Evolutionary conservation across 2,329 filamentous ascomycete genomes (phyloP).

Genomic region (Teratosphaeria epicoccoides): DNA sequence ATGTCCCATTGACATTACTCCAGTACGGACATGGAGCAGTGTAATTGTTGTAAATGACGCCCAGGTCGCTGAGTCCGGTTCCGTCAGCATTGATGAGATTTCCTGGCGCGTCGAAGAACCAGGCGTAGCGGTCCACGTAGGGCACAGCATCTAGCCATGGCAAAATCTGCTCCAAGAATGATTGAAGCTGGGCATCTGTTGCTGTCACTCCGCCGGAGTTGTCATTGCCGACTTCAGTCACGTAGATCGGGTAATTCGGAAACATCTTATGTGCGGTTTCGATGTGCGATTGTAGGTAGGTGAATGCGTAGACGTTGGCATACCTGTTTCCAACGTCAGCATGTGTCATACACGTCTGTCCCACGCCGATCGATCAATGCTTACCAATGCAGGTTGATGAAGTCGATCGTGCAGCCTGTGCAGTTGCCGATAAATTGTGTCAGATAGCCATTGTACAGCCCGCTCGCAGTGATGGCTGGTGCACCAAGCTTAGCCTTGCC

Average conservation of each 20-base stretch:
- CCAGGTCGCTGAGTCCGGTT: slow-evolving; percentile 12
- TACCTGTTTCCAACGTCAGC: neutral
- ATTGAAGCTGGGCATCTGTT: slow-evolving; percentile 20
- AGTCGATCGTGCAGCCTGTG: slow-evolving; percentile 46
- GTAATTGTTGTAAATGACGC: slow-evolving; percentile 16
- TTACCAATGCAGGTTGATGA: slow-evolving; percentile 57
- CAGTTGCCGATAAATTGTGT: slow-evolving; percentile 44
- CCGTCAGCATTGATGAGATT: slow-evolving; percentile 17
- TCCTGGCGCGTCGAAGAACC: slow-evolving; percentile 22
- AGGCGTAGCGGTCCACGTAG: slow-evolving; percentile 26
- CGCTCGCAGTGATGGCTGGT: slow-evolving; percentile 54
- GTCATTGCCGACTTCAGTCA: slow-evolving; percentile 50
- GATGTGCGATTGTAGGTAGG: neutral
- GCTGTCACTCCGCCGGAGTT: slow-evolving; percentile 24
- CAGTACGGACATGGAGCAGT: slow-evolving; percentile 9
- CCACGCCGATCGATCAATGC: slow-evolving; percentile 12
- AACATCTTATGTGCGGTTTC: neutral
- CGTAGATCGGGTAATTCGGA: slow-evolving; percentile 38
- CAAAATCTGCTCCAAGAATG: slow-evolving; percentile 43
- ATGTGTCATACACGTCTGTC: no score
- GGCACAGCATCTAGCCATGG: slow-evolving; percentile 34
- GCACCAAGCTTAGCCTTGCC: slow-evolving; percentile 44
- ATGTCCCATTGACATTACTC: slow-evolving; percentile 3
- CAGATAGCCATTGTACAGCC: slow-evolving; percentile 45
- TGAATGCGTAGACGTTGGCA: neutral